Percentiles rank a stretch among this genome's conserved stretches.
These are phyloP conservation scores for Fusarium sp. DNA, from an alignment of 2,329 filamentous ascomycete genomes.

Conservation along the genomic window DNA sequence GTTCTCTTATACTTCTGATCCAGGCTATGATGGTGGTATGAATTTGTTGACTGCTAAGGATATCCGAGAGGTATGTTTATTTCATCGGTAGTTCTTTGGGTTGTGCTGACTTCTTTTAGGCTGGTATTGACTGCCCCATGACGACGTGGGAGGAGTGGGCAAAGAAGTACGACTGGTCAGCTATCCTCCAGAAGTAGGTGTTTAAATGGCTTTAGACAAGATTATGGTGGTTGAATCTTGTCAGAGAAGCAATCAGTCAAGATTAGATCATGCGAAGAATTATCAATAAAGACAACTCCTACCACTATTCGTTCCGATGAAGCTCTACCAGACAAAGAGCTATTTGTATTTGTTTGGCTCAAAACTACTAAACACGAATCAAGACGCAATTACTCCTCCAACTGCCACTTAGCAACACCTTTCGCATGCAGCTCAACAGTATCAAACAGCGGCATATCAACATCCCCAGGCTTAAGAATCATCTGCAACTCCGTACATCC, in stretches of 20 bases:
- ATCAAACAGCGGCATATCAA: slow-evolving; percentile 1
- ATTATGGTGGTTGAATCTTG: too few species aligned
- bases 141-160: slow-evolving; percentile 56
- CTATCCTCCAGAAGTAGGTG: slow-evolving; percentile 19
- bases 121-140: slow-evolving; percentile 61
- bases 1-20: slow-evolving; percentile 62
- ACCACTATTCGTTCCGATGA: too few species aligned
- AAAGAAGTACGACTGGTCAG: slow-evolving; percentile 54
- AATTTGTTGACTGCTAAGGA: slow-evolving; percentile 59
- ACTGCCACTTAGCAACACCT: slow-evolving; percentile 3
- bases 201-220: not conserved
- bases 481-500: slow-evolving; percentile 15
- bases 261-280: too few species aligned
- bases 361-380: too few species aligned
- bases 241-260: too few species aligned
- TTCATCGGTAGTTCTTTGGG: too few species aligned
- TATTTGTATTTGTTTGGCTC: too few species aligned
- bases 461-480: not conserved
- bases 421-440: slow-evolving; percentile 4
- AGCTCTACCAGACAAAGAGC: too few species aligned
- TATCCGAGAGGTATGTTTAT: slow-evolving; percentile 56
- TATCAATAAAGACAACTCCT: too few species aligned
- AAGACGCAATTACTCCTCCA: not conserved
- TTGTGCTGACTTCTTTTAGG: slow-evolving; percentile 45
- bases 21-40: slow-evolving; percentile 64